A percentile compares a stretch with the other conserved stretches of the same genome.
Evolutionary conservation across 2,329 filamentous ascomycete species (phyloP).

Genomic region (Colletotrichum sp.): DNA sequence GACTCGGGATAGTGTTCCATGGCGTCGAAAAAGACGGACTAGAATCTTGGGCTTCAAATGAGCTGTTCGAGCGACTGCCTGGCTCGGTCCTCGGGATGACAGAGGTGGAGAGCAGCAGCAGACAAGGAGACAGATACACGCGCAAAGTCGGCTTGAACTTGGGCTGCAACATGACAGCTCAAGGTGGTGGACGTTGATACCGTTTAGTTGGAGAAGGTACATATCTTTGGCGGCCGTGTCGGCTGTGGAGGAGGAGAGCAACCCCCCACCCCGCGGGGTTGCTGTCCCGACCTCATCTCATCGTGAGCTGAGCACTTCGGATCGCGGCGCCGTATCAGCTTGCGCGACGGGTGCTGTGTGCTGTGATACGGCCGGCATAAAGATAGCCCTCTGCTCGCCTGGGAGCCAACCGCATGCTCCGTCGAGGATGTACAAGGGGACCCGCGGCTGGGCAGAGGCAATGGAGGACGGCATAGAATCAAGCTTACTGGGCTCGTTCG

Average conservation of each 20-base stretch:
- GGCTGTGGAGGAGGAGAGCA: background rate
- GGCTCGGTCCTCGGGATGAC: background rate
- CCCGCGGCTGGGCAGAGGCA: background rate
- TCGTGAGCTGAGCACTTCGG: constrained; percentile 11
- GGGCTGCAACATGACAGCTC: background rate
- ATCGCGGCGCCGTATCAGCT: constrained; percentile 11
- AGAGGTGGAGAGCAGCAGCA: background rate
- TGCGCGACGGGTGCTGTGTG: background rate
- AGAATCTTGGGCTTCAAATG: background rate
- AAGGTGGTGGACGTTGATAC: background rate
- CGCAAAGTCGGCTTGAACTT: background rate
- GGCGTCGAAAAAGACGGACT: background rate
- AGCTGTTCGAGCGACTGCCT: background rate
- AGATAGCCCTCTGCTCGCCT: background rate
- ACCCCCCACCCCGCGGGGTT: background rate
- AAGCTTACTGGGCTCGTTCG: constrained; percentile 5
- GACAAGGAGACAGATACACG: background rate
- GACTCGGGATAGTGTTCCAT: background rate
- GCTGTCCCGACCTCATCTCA: constrained; percentile 2
- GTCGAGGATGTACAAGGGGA: background rate
- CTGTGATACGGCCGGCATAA: constrained; percentile 10
- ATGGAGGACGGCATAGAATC: background rate
- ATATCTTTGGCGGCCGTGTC: background rate
- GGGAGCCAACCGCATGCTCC: constrained; percentile 4
- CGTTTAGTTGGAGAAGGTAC: background rate